Evolutionary conservation across 2,329 filamentous ascomycete species (phyloP).

Genomic region (Nigrospora oryzae): DNA sequence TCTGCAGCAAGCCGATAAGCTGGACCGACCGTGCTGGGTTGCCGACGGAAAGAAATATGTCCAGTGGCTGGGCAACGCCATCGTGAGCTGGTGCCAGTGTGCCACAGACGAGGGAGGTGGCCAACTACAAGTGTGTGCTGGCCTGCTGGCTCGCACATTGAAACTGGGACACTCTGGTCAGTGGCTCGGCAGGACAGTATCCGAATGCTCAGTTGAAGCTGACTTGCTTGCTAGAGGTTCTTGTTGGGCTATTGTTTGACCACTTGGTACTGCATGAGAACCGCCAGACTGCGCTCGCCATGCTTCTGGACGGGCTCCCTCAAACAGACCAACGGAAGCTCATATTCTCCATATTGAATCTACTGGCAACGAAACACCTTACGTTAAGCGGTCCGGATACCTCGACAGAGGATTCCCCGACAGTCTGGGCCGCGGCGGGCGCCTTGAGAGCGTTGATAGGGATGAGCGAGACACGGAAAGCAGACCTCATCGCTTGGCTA

Average conservation of each 20-base stretch:
- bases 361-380: conserved; percentile 37
- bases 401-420: conserved; percentile 17
- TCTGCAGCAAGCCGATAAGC: conserved; percentile 26
- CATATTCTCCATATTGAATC: conserved; percentile 28
- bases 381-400: conserved; percentile 23
- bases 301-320: conserved; percentile 26
- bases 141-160: conserved; percentile 50
- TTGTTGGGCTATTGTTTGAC: conserved; percentile 23
- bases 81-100: conserved; percentile 35
- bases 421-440: conserved; percentile 49
- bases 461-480: conserved; percentile 37
- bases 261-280: conserved; percentile 13
- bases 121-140: conserved; percentile 31
- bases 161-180: conserved; percentile 67
- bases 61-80: conserved; percentile 61
- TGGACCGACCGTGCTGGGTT: conserved; percentile 43
- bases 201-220: conserved; percentile 5
- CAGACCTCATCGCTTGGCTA: conserved; percentile 56
- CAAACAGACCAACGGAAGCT: conserved; percentile 35
- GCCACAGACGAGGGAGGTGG: conserved; percentile 19
- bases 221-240: conserved; percentile 24
- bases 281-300: conserved; percentile 14
- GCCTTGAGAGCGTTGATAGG: conserved; percentile 43
- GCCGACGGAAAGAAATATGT: conserved; percentile 57
- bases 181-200: conserved; percentile 5